Conservation (phyloP, 495 filamentous ascomycete genomes). For the Penicillium paradoxum region DNA sequence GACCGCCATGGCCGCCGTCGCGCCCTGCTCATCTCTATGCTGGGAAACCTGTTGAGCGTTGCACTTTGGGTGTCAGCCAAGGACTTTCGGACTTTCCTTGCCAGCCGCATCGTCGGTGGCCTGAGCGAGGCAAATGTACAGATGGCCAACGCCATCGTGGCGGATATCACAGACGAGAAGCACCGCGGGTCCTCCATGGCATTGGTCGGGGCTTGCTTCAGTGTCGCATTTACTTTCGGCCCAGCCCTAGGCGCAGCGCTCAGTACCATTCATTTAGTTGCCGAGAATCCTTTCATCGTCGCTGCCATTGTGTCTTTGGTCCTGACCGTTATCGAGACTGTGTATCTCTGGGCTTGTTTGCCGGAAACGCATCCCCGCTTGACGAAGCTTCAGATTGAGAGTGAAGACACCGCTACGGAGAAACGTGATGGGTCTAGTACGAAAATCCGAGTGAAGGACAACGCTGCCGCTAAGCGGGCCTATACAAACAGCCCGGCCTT, state of each 20-base stretch:
- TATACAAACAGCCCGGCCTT: conserved; percentile 76
- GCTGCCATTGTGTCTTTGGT: conserved; percentile 80
- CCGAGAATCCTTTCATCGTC: conserved; percentile 87
- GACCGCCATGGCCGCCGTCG: conserved; percentile 85
- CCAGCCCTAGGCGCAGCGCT: conserved; percentile 86
- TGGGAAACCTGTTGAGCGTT: conserved; percentile 88
- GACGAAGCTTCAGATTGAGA: conserved; percentile 30
- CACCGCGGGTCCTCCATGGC: conserved; percentile 89
- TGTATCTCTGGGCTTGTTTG: conserved; percentile 79
- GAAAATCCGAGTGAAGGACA: conserved; percentile 12
- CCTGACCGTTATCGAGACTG: conserved; percentile 78
- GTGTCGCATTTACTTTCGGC: conserved; percentile 93
- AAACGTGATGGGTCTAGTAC: background rate
- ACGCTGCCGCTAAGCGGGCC: background rate
- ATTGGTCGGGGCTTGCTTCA: conserved; percentile 92
- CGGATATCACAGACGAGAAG: conserved; percentile 82
- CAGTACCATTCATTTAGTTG: conserved; percentile 65
- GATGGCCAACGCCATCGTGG: conserved; percentile 92
- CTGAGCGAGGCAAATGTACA: conserved; percentile 97
- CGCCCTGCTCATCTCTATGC: conserved; percentile 87
- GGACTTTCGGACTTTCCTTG: conserved; percentile 93
- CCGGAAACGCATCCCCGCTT: conserved; percentile 77
- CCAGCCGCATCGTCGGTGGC: conserved; percentile 85
- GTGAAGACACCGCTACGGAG: background rate
- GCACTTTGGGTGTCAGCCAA: conserved; percentile 88